A percentile compares a stretch with the other conserved stretches of the same genome.
These are phyloP conservation scores for Maudiozyma barnettii DNA, from an alignment of 805 yeast genomes.

Conservation along the genomic window DNA sequence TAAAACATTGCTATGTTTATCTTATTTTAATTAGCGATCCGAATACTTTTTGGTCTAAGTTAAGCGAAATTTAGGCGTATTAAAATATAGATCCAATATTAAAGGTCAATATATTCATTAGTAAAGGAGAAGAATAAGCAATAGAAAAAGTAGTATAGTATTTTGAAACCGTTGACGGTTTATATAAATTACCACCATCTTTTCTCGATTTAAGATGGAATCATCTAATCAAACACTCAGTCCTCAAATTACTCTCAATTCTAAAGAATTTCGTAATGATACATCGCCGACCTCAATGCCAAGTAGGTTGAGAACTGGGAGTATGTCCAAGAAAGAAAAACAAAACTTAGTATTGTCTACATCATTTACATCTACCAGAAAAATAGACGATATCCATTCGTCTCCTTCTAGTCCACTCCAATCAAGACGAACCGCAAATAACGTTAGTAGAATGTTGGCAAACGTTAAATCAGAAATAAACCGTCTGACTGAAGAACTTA, in stretches of 20 bases:
- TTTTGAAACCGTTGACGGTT: not conserved
- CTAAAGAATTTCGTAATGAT: not conserved
- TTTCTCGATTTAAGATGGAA: not conserved
- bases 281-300: constrained; percentile 1
- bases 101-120: too few species aligned
- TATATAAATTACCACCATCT: not conserved
- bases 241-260: not conserved
- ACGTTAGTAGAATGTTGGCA: constrained; percentile 14
- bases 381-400: constrained; percentile 15
- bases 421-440: constrained; percentile 18
- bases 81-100: too few species aligned
- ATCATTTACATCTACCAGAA: constrained; percentile 26
- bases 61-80: too few species aligned
- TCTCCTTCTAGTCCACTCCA: constrained; percentile 25
- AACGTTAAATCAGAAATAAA: constrained; percentile 16
- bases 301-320: constrained; percentile 3
- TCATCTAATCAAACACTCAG: not conserved
- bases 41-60: too few species aligned
- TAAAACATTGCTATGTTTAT: too few species aligned
- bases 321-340: constrained; percentile 11
- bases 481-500: constrained; percentile 17
- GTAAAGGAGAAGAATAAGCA: too few species aligned
- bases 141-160: not conserved
- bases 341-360: constrained; percentile 27
- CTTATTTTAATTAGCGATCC: too few species aligned